Conservation (phyloP, 202 grass and related monocot species). For the Hordeum pubiflorum region DNA sequence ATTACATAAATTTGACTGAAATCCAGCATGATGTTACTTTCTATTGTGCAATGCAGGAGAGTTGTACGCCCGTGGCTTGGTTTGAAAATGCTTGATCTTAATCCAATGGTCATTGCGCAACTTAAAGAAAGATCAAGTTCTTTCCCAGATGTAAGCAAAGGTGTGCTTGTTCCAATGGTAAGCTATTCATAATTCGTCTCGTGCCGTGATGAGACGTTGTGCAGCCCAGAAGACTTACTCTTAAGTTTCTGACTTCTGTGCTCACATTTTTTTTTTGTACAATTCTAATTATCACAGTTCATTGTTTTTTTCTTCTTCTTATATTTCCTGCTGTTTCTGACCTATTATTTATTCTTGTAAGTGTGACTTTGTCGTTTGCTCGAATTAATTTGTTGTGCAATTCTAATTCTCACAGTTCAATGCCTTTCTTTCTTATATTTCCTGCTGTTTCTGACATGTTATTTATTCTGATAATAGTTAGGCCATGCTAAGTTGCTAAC, state of each 20-base stretch:
- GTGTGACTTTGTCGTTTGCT: neutral
- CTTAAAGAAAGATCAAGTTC: conserved; percentile 69
- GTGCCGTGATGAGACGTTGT: neutral
- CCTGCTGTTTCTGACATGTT: neutral
- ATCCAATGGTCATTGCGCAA: conserved; percentile 62
- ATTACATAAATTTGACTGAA: neutral
- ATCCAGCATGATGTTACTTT: neutral
- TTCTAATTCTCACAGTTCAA: neutral
- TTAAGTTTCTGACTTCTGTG: neutral
- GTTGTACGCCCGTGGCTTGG: conserved; percentile 84
- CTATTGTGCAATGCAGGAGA: conserved; percentile 51
- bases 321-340: neutral
- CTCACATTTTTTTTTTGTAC: neutral
- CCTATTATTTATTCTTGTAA: conserved; percentile 1
- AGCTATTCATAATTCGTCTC: conserved; percentile 6
- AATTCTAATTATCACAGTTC: neutral
- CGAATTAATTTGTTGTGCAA: neutral
- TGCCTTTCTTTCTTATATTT: neutral
- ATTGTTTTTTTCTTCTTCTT: neutral
- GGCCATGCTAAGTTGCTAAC: conserved; percentile 15
- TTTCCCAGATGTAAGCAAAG: conserved; percentile 71
- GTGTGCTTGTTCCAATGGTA: conserved; percentile 81
- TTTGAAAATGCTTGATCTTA: conserved; percentile 75
- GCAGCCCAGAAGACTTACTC: neutral
- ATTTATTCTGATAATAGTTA: conserved; percentile 14